Percentiles rank a stretch among this genome's conserved stretches.
phyloP scores from a whole-genome alignment of 2,329 filamentous ascomycete genomes.

The Neophaeococcomyces aloes region DNA sequence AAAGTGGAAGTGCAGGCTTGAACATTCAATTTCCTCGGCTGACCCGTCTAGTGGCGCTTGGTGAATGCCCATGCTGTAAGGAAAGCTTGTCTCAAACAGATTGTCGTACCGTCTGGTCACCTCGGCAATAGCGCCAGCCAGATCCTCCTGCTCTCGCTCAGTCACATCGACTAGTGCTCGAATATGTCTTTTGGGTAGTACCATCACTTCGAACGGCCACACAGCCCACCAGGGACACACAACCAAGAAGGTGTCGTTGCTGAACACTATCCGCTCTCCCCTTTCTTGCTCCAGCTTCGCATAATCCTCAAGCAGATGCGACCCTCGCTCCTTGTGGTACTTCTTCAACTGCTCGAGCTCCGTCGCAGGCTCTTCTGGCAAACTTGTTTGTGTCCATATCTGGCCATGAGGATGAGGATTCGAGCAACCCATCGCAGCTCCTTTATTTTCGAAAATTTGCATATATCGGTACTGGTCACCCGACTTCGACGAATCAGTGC shows the following conservation, averaged over 20 bases:
- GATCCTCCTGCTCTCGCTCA: slow-evolving; percentile 55
- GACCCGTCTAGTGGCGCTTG: slow-evolving; percentile 81
- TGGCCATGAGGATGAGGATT: slow-evolving; percentile 97
- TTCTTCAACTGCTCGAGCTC: slow-evolving; percentile 70
- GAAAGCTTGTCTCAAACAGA: slow-evolving; percentile 90
- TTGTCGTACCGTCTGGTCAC: slow-evolving; percentile 91
- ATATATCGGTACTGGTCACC: slow-evolving; percentile 82
- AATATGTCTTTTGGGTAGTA: slow-evolving; percentile 74
- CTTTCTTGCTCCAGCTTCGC: slow-evolving; percentile 71
- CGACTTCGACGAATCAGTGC: slow-evolving; percentile 41
- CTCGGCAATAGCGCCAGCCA: slow-evolving; percentile 79
- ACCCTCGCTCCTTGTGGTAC: slow-evolving; percentile 61
- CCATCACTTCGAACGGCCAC: slow-evolving; percentile 94
- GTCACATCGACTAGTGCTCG: slow-evolving; percentile 74
- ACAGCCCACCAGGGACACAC: slow-evolving; percentile 96
- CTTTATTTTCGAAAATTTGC: slow-evolving; percentile 99
- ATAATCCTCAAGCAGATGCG: slow-evolving; percentile 77
- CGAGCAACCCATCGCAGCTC: slow-evolving; percentile 93
- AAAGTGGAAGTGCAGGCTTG: slow-evolving; percentile 95
- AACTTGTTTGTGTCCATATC: slow-evolving; percentile 82
- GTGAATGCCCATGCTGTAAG: slow-evolving; percentile 93
- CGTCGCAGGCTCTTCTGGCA: slow-evolving; percentile 77
- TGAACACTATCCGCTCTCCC: slow-evolving; percentile 73
- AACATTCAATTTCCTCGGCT: slow-evolving; percentile 71
- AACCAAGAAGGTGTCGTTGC: slow-evolving; percentile 74